Conservation (phyloP, 495 filamentous ascomycete species). For the Astrothelium subdiscretum region DNA sequence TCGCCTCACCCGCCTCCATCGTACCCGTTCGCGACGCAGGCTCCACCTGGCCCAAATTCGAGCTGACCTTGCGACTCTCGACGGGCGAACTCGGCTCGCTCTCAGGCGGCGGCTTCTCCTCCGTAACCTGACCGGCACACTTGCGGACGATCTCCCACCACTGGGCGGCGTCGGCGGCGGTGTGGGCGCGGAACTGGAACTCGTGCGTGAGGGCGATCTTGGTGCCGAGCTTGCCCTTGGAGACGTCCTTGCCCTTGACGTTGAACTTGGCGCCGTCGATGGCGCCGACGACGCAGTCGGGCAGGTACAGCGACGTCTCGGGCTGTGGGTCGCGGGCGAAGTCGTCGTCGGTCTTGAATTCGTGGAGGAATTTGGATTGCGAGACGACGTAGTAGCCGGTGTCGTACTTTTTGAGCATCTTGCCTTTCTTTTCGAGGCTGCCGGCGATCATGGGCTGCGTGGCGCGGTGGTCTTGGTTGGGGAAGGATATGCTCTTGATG, state of each 20-base stretch:
- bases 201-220: slow-evolving; percentile 52
- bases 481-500: slow-evolving; percentile 62
- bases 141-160: slow-evolving; percentile 62
- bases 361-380: slow-evolving; percentile 74
- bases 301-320: slow-evolving; percentile 81
- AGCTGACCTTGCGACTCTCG: neutral
- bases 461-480: slow-evolving; percentile 73
- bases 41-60: neutral
- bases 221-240: slow-evolving; percentile 46
- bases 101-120: slow-evolving; percentile 18
- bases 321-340: slow-evolving; percentile 67
- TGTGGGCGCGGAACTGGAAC: slow-evolving; percentile 61
- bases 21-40: neutral
- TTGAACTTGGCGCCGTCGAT: slow-evolving; percentile 75
- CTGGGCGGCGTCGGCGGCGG: slow-evolving; percentile 59
- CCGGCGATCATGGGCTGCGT: slow-evolving; percentile 81
- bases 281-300: slow-evolving; percentile 72
- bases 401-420: slow-evolving; percentile 57
- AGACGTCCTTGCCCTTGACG: slow-evolving; percentile 85
- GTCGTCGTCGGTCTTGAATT: slow-evolving; percentile 91
- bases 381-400: slow-evolving; percentile 85
- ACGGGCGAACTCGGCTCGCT: slow-evolving; percentile 13
- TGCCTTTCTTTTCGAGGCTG: slow-evolving; percentile 66
- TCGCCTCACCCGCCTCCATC: neutral
- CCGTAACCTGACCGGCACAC: slow-evolving; percentile 23